Evolutionary conservation across 495 filamentous ascomycete genomes (phyloP), one percentile per base, ranked within the genome.

Genomic region (Amorphotheca resinae): DNA sequence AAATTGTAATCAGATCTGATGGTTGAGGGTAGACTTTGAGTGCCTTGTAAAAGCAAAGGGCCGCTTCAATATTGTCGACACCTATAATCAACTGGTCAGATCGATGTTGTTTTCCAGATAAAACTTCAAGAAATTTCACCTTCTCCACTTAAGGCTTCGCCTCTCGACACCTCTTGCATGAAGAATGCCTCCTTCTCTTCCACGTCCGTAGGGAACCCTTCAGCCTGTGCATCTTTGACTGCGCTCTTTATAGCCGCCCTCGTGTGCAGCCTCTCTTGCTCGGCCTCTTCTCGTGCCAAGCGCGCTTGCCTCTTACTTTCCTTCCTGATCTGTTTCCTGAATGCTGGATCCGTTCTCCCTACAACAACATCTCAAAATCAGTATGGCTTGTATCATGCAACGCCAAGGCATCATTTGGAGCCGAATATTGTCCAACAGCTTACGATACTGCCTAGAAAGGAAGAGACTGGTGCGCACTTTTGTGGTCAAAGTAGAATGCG

Each of bases 1-100:
- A 98, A 59, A 98, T 95, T 44, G 68, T 72, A 60, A 98, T 95
- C 44, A 98, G 70, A 56, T 95, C 91, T 55, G 77, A 74, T 6
- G 91, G 91, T 49, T 86, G 79, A 7, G 91, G 91, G 64, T 98
- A 98, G 26, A 98, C 91, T 72, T 96, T 98, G 54, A 98, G 72
- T 30, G 91, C 91, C 72, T 84, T 88, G 76, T 94, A 98, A 66
- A 98, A 96, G 63, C 80, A 82, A 40, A 96, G 69, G 20, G 93
- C 88, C 36, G 93, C 85, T 36, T 95, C 87, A 23, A 93, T 51
- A 26, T 75, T 74, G 52, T 82, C 74, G 44, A 74, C 63, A 48
- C 80, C 84, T 91, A 57, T 8, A 40, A 7, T 28, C 8, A 41
- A n/a, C 17, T 26, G 28, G 14, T 46, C 17, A 48, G 41, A 35